Conservation (phyloP, 2,329 filamentous ascomycete genomes). For the Aspergillus thermomutatus region DNA sequence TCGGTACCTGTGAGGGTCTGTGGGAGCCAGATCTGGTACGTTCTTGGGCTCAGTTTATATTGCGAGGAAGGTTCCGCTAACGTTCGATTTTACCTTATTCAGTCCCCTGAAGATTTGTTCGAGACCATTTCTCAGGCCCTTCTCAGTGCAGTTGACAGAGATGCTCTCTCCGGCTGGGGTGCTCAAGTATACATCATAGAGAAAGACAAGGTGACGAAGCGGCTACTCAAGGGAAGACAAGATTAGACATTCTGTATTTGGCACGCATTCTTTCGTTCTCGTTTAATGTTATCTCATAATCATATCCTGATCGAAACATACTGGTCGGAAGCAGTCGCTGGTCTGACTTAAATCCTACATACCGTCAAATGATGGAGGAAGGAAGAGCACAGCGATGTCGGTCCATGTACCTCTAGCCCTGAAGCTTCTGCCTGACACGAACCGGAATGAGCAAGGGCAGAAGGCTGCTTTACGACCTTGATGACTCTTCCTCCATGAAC, state of each 20-base stretch:
- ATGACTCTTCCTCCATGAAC: neutral
- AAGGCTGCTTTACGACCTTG: neutral
- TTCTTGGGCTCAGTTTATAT: conserved; percentile 15
- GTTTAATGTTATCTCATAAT: conserved; percentile 11
- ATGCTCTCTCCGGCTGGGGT: conserved; percentile 96
- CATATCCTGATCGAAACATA: conserved; percentile 13
- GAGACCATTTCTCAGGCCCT: conserved; percentile 97
- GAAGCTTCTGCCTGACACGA: neutral
- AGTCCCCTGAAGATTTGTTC: conserved; percentile 92
- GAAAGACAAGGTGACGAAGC: conserved; percentile 99
- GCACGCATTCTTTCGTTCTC: conserved; percentile 19
- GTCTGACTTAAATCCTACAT: conserved; percentile 24
- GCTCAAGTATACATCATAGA: conserved; percentile 99
- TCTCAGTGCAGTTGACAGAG: conserved; percentile 92
- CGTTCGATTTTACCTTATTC: neutral
- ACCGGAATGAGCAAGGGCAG: neutral
- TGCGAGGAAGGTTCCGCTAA: neutral
- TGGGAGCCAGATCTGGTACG: conserved; percentile 96
- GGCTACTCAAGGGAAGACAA: conserved; percentile 95
- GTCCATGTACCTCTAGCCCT: neutral
- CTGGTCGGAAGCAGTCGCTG: conserved; percentile 20
- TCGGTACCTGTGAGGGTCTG: conserved; percentile 95
- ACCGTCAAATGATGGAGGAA: conserved; percentile 5
- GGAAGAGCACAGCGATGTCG: neutral
- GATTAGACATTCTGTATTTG: conserved; percentile 56